Conservation (phyloP, 2,329 filamentous ascomycete genomes). For the Trichoderma koningii region DNA sequence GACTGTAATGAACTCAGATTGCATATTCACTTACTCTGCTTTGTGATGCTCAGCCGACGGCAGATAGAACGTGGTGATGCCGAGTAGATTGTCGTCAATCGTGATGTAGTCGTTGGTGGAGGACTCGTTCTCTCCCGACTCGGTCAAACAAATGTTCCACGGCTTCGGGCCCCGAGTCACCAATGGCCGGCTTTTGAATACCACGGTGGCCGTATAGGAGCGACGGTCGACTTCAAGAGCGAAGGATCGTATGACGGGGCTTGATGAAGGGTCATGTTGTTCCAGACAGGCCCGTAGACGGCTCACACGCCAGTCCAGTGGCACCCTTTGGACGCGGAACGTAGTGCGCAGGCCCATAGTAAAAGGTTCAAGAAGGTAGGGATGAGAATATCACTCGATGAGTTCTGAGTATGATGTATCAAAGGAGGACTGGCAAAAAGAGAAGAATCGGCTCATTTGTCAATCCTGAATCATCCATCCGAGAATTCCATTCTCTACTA, state of each 20-base stretch:
- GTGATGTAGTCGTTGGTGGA: neutral
- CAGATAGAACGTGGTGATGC: slow-evolving; percentile 1
- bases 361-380: neutral
- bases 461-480: no score
- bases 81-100: neutral
- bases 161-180: neutral
- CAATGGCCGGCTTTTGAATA: neutral
- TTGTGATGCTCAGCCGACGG: neutral
- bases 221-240: neutral
- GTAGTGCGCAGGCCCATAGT: neutral
- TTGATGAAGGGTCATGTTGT: neutral
- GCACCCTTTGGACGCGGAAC: slow-evolving; percentile 3
- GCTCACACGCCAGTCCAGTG: neutral
- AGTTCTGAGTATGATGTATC: neutral
- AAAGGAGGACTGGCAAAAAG: no score
- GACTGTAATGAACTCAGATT: neutral
- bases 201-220: neutral
- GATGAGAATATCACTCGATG: neutral
- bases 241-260: neutral
- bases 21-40: neutral
- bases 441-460: no score
- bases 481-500: no score
- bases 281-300: neutral
- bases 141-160: neutral
- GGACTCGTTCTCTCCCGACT: neutral